Evolutionary conservation across 225 moss, liverwort and hornwort species (phyloP).

Genomic region (Sphagnum contortum): DNA sequence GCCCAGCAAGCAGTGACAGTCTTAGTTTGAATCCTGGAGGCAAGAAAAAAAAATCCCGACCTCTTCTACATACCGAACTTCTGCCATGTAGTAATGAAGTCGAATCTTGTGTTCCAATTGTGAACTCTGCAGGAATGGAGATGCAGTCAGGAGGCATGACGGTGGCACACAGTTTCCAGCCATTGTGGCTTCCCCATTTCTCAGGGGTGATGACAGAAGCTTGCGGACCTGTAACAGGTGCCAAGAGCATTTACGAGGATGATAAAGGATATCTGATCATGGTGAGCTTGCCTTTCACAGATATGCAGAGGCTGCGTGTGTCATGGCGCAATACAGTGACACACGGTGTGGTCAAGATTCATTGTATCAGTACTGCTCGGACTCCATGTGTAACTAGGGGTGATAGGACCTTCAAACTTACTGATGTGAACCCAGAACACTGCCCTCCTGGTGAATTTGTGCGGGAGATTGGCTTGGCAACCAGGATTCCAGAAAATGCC

Average conservation of each 20-base stretch:
- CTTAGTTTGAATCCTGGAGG: slow-evolving; percentile 59
- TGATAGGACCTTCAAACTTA: slow-evolving; percentile 69
- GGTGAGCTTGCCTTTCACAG: slow-evolving; percentile 73
- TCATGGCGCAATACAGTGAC: slow-evolving; percentile 81
- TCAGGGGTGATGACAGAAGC: slow-evolving; percentile 76
- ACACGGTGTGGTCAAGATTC: slow-evolving; percentile 69
- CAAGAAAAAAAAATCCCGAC: slow-evolving; percentile 51
- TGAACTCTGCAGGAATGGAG: slow-evolving; percentile 49
- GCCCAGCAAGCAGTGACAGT: slow-evolving; percentile 53
- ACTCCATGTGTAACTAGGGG: slow-evolving; percentile 57
- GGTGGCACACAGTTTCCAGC: slow-evolving; percentile 6
- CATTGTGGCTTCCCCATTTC: slow-evolving; percentile 67
- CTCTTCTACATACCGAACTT: slow-evolving; percentile 36
- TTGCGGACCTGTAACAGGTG: slow-evolving; percentile 75
- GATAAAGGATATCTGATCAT: slow-evolving; percentile 74
- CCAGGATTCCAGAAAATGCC: slow-evolving; percentile 74
- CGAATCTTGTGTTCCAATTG: slow-evolving; percentile 65
- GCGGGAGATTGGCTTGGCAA: slow-evolving; percentile 72
- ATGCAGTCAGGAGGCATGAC: slow-evolving; percentile 29
- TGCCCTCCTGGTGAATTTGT: slow-evolving; percentile 81
- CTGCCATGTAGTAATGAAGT: slow-evolving; percentile 64
- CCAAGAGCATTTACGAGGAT: slow-evolving; percentile 76
- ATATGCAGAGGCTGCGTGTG: slow-evolving; percentile 69
- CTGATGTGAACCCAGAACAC: slow-evolving; percentile 73
- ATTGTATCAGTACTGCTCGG: slow-evolving; percentile 70